Evolutionary conservation across 495 filamentous ascomycete species (phyloP).

Genomic region (Jackrogersella multiformis): DNA sequence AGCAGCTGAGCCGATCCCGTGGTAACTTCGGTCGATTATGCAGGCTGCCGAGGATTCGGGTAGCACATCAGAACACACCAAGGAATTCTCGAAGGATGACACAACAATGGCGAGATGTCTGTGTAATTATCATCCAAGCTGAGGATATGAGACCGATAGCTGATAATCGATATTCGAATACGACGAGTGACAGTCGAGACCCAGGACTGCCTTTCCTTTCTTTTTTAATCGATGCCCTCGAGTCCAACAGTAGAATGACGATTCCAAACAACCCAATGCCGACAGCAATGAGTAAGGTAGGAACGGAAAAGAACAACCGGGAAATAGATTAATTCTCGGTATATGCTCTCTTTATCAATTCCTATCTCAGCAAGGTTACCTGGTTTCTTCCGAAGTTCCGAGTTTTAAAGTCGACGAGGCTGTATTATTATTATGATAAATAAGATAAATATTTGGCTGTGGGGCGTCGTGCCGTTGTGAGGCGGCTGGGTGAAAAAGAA

Average conservation of each 20-base stretch:
- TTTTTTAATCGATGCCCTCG: constrained; percentile 4
- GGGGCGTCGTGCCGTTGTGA: constrained; percentile 13
- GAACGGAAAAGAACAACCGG: constrained; percentile 1
- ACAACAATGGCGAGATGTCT: constrained; percentile 23
- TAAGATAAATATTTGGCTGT: neutral
- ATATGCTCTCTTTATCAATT: constrained; percentile 5
- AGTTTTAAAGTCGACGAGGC: neutral
- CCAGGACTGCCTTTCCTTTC: constrained; percentile 2
- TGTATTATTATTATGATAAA: constrained; percentile 19
- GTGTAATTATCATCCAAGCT: constrained; percentile 18
- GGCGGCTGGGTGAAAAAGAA: constrained; percentile 30
- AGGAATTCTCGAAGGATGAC: constrained; percentile 18
- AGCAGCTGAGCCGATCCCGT: constrained; percentile 21
- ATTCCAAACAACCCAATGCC: constrained; percentile 12
- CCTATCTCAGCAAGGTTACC: neutral
- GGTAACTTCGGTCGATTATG: constrained; percentile 34
- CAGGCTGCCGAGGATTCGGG: constrained; percentile 30
- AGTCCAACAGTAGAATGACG: constrained; percentile 2
- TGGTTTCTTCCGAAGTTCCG: neutral
- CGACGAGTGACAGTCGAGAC: constrained; percentile 10
- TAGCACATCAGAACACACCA: constrained; percentile 18
- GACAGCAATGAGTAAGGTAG: constrained; percentile 14
- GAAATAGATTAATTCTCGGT: neutral
- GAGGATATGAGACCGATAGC: constrained; percentile 11
- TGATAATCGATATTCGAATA: constrained; percentile 20